Base-by-base conservation (phyloP, 129 eudicot genomes). In the Chrysanthemum seticuspe region DNA sequence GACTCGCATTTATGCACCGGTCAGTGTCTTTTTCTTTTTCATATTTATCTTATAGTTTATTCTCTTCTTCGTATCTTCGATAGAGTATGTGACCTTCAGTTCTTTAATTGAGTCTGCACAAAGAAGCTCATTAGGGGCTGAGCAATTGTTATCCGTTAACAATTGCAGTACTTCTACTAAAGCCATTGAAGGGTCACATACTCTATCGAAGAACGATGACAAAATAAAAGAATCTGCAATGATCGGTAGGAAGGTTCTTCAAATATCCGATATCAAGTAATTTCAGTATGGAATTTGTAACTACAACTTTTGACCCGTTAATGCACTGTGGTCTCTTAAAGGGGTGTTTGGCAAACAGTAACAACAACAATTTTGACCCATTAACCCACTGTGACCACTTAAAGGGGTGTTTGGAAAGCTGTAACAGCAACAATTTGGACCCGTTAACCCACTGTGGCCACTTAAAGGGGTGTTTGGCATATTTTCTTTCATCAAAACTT, bases 1-100 rank as follows among this genome's bases (percentile, higher is more conserved):
- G 71, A 78, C 86, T 76, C 94, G 90, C 68, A 85, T 87, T 68
- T 76, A 85, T 67, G 81, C 94, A 68, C 94, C 94, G 94, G 94
- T 85, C 19, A 75, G 77, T 71, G 14, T 12, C 58, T 34, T 58
- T 40, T 6, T 45, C 13, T 14, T 15, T 54, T 61, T 61, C 14
- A 1, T 40, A 5, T 21, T 5, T 2, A 49, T 4, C 1, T 2
- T 21, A 13, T n/a, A 69, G 51, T 69, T 52, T 67, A 21, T 50
- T 15, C 5, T 50, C 12, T 12, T 62, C 11, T 69, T 74, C n/a
- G 53, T 62, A 58, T 31, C 48, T 52, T 27, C 5, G 89, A 48
- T 70, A 65, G 90, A 85, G 80, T 72, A 90, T 45, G 90, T 90
- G 40, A 82, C 80, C 40, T 87, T 78, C 81, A 72, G 69, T 66